A percentile compares a stretch with the other conserved stretches of the same genome.
phyloP scores from a whole-genome alignment of 805 yeast species.

The Vanderwaltozyma tropicalis region DNA sequence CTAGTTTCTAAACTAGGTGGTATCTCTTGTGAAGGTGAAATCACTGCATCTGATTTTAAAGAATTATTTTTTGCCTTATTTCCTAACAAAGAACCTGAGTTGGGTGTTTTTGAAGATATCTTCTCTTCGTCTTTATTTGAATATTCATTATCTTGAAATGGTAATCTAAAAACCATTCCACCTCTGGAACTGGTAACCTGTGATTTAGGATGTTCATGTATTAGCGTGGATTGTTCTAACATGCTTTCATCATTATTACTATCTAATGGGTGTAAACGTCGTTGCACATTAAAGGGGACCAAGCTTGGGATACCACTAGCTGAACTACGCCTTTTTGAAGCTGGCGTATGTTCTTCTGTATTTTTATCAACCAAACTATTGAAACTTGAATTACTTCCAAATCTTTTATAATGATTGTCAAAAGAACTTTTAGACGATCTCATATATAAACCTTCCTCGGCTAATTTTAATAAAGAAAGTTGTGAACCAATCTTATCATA shows the following conservation, averaged over 20 bases:
- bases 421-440: not conserved
- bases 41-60: not conserved
- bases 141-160: conserved; percentile 44
- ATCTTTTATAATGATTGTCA: not conserved
- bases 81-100: not conserved
- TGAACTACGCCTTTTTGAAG: too few relatives aligned
- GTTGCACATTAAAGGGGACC: too few relatives aligned
- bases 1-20: not conserved
- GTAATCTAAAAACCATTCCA: conserved; percentile 46
- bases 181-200: conserved; percentile 21
- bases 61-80: not conserved
- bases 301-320: too few relatives aligned
- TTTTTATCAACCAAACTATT: too few relatives aligned
- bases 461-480: not conserved
- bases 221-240: too few relatives aligned
- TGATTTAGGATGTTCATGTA: not conserved
- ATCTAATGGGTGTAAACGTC: too few relatives aligned
- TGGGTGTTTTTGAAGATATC: conserved; percentile 10
- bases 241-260: too few relatives aligned
- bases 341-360: too few relatives aligned
- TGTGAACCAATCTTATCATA: conserved; percentile 5
- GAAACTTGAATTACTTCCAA: not conserved
- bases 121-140: conserved; percentile 6
- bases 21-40: not conserved
- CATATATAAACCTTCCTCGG: not conserved